Evolutionary conservation across 495 filamentous ascomycete genomes (phyloP).

Genomic region (Jackrogersella multiformis): DNA sequence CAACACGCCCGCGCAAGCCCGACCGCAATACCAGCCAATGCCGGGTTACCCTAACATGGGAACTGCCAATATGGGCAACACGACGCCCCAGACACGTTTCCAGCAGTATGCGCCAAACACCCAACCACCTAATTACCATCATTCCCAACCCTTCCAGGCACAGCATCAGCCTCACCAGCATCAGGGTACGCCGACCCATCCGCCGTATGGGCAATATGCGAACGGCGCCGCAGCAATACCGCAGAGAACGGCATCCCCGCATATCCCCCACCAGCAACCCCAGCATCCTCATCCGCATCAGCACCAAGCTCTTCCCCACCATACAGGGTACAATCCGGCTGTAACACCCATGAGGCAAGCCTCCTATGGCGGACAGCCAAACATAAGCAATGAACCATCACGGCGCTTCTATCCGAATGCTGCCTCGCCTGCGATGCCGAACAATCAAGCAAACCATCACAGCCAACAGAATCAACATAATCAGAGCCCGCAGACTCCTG

Average conservation of each 20-base stretch:
- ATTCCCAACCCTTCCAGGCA: conserved; percentile 49
- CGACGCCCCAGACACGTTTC: conserved; percentile 38
- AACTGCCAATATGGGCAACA: conserved; percentile 34
- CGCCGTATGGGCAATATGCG: conserved; percentile 39
- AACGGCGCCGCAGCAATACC: conserved; percentile 37
- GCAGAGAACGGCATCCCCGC: conserved; percentile 45
- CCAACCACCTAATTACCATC: conserved; percentile 44
- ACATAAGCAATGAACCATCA: conserved; percentile 36
- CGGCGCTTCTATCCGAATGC: conserved; percentile 40
- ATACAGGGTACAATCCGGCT: conserved; percentile 38
- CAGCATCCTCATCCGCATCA: conserved; percentile 41
- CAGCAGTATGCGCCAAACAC: conserved; percentile 45
- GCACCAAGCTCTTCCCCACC: conserved; percentile 34
- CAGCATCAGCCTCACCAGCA: conserved; percentile 48
- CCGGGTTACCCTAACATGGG: conserved; percentile 48
- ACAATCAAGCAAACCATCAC: conserved; percentile 24
- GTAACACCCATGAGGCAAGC: conserved; percentile 46
- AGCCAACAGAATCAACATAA: conserved; percentile 43
- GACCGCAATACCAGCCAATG: conserved; percentile 46
- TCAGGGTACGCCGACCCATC: conserved; percentile 44
- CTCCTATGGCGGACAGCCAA: conserved; percentile 47
- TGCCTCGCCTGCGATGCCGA: conserved; percentile 38
- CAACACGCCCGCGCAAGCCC: conserved; percentile 43
- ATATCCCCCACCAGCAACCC: conserved; percentile 44
- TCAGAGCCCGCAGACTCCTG: conserved; percentile 43